A percentile compares a stretch with the other conserved stretches of the same genome.
Evolutionary conservation across 2,329 filamentous ascomycete species (phyloP).

Genomic region (Aureobasidium subglaciale): DNA sequence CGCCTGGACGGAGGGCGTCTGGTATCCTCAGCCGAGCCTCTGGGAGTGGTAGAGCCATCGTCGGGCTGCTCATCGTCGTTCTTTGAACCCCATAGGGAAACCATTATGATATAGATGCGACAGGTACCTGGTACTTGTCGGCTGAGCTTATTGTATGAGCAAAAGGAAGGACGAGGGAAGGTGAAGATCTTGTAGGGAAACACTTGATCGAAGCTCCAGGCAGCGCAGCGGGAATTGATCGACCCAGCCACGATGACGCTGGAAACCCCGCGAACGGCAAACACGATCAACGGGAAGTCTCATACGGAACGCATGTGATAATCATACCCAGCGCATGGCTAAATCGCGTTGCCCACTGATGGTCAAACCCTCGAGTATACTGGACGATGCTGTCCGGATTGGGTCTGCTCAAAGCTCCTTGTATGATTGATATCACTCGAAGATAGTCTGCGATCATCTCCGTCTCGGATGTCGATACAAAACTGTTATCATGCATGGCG

Average conservation of each 20-base stretch:
- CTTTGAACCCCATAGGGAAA: constrained; percentile 50
- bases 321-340: neutral
- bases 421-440: too few relatives aligned
- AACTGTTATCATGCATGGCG: too few relatives aligned
- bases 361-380: too few relatives aligned
- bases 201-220: constrained; percentile 1
- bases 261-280: neutral
- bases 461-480: too few relatives aligned
- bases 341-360: too few relatives aligned
- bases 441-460: too few relatives aligned
- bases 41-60: constrained; percentile 25
- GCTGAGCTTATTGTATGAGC: neutral
- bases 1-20: constrained; percentile 23
- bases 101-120: constrained; percentile 32
- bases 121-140: constrained; percentile 13
- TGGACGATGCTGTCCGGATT: too few relatives aligned
- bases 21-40: constrained; percentile 16
- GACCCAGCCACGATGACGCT: constrained; percentile 8
- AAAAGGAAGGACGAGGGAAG: constrained; percentile 7
- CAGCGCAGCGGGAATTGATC: neutral
- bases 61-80: constrained; percentile 32
- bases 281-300: neutral
- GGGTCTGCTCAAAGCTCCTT: too few relatives aligned
- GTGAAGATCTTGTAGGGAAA: constrained; percentile 12
- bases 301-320: neutral